Evolutionary conservation across 192 early-diverging fungal genomes (phyloP).

Genomic region (Rhizoclosmatium globosum): DNA sequence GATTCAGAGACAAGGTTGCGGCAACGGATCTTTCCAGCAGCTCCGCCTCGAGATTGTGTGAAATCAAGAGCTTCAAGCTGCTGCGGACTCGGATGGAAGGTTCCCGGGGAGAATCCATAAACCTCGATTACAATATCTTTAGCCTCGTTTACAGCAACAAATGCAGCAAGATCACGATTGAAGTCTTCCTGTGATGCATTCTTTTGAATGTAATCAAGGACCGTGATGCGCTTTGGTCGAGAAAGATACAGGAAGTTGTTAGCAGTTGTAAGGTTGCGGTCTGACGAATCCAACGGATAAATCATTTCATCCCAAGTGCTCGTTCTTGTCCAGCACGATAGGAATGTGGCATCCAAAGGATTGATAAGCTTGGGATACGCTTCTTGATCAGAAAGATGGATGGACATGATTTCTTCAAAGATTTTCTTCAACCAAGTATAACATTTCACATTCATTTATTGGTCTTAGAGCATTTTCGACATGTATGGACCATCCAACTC

Average conservation of each 20-base stretch:
- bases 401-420: too few species aligned
- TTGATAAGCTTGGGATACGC: too few species aligned
- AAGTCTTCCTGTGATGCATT: not conserved
- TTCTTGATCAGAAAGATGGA: too few species aligned
- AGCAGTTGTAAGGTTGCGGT: not conserved
- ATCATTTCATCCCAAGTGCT: slow-evolving; percentile 16
- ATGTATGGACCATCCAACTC: slow-evolving; percentile 93
- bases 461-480: slow-evolving; percentile 70
- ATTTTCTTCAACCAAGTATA: too few species aligned
- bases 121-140: not conserved
- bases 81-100: too few species aligned
- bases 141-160: not conserved
- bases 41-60: not conserved
- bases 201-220: not conserved
- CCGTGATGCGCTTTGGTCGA: not conserved
- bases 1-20: too few species aligned
- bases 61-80: not conserved
- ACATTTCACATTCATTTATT: too few species aligned
- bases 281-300: not conserved
- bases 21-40: not conserved
- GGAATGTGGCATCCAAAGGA: not conserved
- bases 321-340: not conserved
- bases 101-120: not conserved
- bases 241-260: not conserved
- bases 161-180: not conserved